A percentile compares a stretch with the other conserved stretches of the same genome.
Conservation (phyloP, 2,329 filamentous ascomycete species). For the Apiospora kogelbergensis region DNA sequence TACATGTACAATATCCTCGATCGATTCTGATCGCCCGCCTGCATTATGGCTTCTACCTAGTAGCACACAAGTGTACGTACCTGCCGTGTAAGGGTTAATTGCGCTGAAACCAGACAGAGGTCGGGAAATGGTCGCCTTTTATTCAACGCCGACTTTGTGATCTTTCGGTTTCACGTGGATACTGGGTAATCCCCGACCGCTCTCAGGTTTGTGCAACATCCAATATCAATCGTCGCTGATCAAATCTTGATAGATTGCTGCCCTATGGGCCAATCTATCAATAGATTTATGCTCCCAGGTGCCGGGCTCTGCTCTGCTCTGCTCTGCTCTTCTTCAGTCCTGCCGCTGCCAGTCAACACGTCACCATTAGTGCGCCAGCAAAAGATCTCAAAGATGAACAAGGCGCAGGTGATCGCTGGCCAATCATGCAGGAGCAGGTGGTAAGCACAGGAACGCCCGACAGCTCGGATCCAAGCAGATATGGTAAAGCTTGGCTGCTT, state of each 20-base stretch:
- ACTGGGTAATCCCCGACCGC: not conserved
- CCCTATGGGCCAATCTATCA: not conserved
- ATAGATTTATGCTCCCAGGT: not conserved
- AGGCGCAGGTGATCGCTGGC: not conserved
- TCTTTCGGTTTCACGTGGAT: not conserved
- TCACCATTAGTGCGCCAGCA: not conserved
- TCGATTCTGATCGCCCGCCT: not conserved
- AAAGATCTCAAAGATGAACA: not conserved
- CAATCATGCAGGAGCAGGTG: not conserved
- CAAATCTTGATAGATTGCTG: not conserved
- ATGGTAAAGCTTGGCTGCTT: too few relatives aligned
- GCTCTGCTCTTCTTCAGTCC: not conserved
- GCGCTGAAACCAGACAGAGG: not conserved
- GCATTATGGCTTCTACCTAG: not conserved
- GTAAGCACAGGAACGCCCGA: slow-evolving; percentile 2
- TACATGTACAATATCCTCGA: not conserved
- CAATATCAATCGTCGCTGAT: not conserved
- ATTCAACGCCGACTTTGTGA: not conserved
- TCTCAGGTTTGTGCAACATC: not conserved
- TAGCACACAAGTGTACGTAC: not conserved
- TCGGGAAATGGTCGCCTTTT: not conserved
- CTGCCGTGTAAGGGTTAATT: not conserved
- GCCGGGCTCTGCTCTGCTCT: too few relatives aligned
- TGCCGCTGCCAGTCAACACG: not conserved
- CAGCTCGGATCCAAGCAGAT: not conserved